These are phyloP conservation scores for Diplodia scrobiculata DNA, from an alignment of 2,329 filamentous ascomycete species.

Conservation along the genomic window DNA sequence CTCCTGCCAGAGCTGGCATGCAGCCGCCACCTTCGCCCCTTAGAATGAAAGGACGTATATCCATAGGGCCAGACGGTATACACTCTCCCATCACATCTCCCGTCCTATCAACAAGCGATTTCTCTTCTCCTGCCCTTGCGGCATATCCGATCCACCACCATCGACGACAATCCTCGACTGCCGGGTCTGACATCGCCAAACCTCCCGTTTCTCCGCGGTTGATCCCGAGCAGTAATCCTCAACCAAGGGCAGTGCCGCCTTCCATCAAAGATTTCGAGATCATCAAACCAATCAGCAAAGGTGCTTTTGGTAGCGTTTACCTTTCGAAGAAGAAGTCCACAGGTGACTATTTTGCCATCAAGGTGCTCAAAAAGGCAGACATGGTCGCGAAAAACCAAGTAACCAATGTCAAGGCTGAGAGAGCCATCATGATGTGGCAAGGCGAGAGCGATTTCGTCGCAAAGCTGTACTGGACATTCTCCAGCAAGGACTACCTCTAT, in stretches of 20 bases:
- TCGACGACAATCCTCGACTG: constrained; percentile 86
- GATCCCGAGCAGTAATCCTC: constrained; percentile 73
- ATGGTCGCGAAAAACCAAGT: constrained; percentile 99
- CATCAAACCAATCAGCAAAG: constrained; percentile 98
- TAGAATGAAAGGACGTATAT: constrained; percentile 78
- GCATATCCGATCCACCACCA: constrained; percentile 64
- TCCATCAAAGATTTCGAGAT: constrained; percentile 99
- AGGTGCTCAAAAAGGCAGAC: constrained; percentile 98
- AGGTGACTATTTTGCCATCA: constrained; percentile 97
- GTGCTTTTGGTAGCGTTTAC: constrained; percentile 96
- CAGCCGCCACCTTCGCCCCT: constrained; percentile 79
- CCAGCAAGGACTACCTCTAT: constrained; percentile 98
- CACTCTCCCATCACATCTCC: constrained; percentile 89
- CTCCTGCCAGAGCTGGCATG: constrained; percentile 73
- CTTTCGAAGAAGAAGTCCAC: constrained; percentile 98
- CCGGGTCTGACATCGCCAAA: constrained; percentile 67
- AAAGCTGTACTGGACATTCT: constrained; percentile 99
- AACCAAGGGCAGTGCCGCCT: constrained; percentile 83
- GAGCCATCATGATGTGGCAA: constrained; percentile 99
- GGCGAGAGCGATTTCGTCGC: constrained; percentile 98
- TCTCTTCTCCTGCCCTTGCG: constrained; percentile 70
- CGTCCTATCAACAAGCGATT: constrained; percentile 78
- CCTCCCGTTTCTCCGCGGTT: constrained; percentile 82
- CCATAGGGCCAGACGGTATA: constrained; percentile 63
- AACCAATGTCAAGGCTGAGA: constrained; percentile 96